These are phyloP conservation scores for Rhodotorula sp. DNA, from an alignment of 1,284 basidiomycete genomes.

Conservation along the genomic window DNA sequence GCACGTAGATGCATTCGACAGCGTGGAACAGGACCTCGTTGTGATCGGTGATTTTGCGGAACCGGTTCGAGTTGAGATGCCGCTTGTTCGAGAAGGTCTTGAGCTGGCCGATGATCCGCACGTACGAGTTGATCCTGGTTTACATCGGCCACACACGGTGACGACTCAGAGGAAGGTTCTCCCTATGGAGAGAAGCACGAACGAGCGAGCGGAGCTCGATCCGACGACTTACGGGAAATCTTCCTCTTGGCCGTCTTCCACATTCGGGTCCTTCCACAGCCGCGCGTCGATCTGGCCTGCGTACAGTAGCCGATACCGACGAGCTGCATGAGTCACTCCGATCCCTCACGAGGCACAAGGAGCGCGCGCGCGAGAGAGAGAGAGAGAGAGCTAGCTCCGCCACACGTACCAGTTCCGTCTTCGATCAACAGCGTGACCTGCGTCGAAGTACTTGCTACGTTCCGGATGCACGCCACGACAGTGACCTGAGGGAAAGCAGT, in stretches of 20 bases:
- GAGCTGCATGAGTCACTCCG: too few relatives aligned
- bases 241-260: constrained; percentile 47
- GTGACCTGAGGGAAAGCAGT: constrained; percentile 49
- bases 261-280: constrained; percentile 72
- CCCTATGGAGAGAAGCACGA: neutral
- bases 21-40: constrained; percentile 83
- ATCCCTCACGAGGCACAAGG: too few relatives aligned
- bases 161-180: neutral
- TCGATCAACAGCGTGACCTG: constrained; percentile 79
- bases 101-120: constrained; percentile 84
- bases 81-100: constrained; percentile 81
- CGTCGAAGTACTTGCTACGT: constrained; percentile 69
- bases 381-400: too few relatives aligned
- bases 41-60: constrained; percentile 66
- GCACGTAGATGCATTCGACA: constrained; percentile 59
- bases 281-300: constrained; percentile 17
- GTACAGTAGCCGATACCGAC: too few relatives aligned
- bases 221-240: constrained; percentile 42
- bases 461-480: constrained; percentile 76
- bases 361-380: too few relatives aligned
- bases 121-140: constrained; percentile 68
- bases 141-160: neutral
- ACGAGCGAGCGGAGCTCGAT: too few relatives aligned
- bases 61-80: constrained; percentile 72
- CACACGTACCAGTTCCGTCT: constrained; percentile 70